These are phyloP conservation scores for Lichtheimia ornata DNA, from an alignment of 371 early-diverging fungal genomes.

Conservation along the genomic window DNA sequence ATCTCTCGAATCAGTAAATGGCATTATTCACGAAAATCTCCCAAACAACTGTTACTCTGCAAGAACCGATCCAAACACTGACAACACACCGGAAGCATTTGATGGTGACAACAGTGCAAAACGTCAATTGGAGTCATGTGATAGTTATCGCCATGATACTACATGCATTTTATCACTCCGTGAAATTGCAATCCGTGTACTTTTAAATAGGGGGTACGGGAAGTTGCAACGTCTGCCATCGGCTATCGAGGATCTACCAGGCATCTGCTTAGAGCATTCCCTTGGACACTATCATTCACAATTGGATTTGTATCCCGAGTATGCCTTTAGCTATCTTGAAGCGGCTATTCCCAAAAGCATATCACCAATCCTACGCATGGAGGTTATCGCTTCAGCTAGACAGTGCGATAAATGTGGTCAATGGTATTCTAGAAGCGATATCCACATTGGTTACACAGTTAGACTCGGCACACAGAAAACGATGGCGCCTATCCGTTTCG, in stretches of 20 bases:
- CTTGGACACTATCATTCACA: slow-evolving; percentile 5
- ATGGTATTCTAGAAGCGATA: slow-evolving; percentile 27
- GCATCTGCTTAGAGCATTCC: slow-evolving; percentile 1
- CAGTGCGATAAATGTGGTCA: slow-evolving; percentile 38
- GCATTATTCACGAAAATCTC: slow-evolving; percentile 19
- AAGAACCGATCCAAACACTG: background rate
- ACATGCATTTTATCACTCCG: slow-evolving; percentile 2
- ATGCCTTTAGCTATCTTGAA: slow-evolving; percentile 9
- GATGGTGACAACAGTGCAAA: no score
- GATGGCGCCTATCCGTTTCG: slow-evolving; percentile 31
- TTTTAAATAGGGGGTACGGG: background rate
- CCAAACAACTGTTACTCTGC: background rate
- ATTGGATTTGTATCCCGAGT: slow-evolving; percentile 6
- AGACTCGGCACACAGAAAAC: slow-evolving; percentile 28
- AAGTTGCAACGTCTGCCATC: background rate
- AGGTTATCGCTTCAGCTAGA: slow-evolving; percentile 9
- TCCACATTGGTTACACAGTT: slow-evolving; percentile 32
- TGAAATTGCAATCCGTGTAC: slow-evolving; percentile 9
- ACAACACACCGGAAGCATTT: background rate
- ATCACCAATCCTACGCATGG: slow-evolving; percentile 8
- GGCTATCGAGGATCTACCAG: background rate
- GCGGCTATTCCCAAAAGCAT: background rate
- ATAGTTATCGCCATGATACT: no score
- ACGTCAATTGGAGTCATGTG: no score
- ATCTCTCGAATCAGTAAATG: slow-evolving; percentile 25